Percentiles rank a stretch among this genome's conserved stretches.
phyloP scores from a whole-genome alignment of 371 early-diverging fungal genomes.

The Nematocida sp. region DNA sequence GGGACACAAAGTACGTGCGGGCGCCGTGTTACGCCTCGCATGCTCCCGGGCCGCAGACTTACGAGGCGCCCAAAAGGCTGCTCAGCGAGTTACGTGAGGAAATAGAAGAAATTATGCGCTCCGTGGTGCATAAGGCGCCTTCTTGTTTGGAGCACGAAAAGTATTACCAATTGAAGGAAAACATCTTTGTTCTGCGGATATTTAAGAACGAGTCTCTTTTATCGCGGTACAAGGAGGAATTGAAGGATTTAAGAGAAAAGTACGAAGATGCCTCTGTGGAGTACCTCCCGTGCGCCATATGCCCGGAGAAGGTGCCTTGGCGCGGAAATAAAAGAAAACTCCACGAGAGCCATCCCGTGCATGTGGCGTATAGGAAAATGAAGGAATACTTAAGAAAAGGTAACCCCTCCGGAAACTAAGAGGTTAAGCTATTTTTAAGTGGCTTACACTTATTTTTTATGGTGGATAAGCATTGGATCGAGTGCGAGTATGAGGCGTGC shows the following conservation, averaged over 20 bases:
- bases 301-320: slow-evolving; percentile 21
- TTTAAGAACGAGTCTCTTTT: not conserved
- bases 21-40: too few species aligned
- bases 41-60: too few species aligned
- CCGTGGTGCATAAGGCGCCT: too few species aligned
- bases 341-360: slow-evolving; percentile 31
- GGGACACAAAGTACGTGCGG: too few species aligned
- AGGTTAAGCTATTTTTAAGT: not conserved
- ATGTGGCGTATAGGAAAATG: slow-evolving; percentile 34
- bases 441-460: slow-evolving; percentile 1
- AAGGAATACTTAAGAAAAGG: not conserved
- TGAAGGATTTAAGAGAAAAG: not conserved
- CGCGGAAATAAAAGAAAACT: not conserved
- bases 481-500: slow-evolving; percentile 35
- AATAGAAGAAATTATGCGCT: too few species aligned
- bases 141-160: too few species aligned
- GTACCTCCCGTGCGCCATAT: not conserved
- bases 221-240: not conserved
- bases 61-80: too few species aligned
- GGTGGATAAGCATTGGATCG: slow-evolving; percentile 20
- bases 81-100: too few species aligned
- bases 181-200: not conserved
- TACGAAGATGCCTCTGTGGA: not conserved
- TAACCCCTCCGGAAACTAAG: not conserved
- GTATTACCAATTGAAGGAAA: slow-evolving; percentile 11